Conservation (phyloP, 1,139 yeast genomes). For the Blastobotrys apis region DNA sequence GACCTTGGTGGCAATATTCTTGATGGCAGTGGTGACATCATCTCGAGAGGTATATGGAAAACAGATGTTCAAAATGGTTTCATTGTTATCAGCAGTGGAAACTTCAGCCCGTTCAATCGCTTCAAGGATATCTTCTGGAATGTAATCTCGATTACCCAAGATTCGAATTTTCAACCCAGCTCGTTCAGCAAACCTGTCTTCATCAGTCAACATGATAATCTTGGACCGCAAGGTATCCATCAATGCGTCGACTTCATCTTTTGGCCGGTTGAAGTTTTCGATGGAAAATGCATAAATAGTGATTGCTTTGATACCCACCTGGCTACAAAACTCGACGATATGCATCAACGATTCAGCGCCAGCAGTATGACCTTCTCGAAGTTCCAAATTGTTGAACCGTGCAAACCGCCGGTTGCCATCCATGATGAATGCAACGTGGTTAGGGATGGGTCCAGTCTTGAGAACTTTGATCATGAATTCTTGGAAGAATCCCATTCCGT, state of each 20-base stretch:
- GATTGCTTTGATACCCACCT: slow-evolving; percentile 75
- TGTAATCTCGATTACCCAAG: slow-evolving; percentile 64
- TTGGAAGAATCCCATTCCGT: slow-evolving; percentile 25
- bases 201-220: slow-evolving; percentile 40
- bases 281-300: slow-evolving; percentile 95
- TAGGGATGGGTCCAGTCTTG: slow-evolving; percentile 78
- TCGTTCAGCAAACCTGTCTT: slow-evolving; percentile 50
- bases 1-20: slow-evolving; percentile 45
- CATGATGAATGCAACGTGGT: slow-evolving; percentile 92
- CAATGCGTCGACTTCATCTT: slow-evolving; percentile 74
- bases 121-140: slow-evolving; percentile 66
- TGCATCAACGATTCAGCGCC: slow-evolving; percentile 57
- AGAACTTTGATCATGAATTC: slow-evolving; percentile 35
- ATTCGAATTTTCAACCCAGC: slow-evolving; percentile 70
- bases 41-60: slow-evolving; percentile 94
- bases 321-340: slow-evolving; percentile 72
- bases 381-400: slow-evolving; percentile 59
- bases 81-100: slow-evolving; percentile 58
- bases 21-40: slow-evolving; percentile 74
- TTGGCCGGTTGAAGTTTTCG: slow-evolving; percentile 85
- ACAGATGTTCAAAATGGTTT: slow-evolving; percentile 82
- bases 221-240: slow-evolving; percentile 79
- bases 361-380: slow-evolving; percentile 85
- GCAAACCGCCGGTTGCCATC: slow-evolving; percentile 95
- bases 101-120: slow-evolving; percentile 63